phyloP scores from a whole-genome alignment of 306 rosid genomes.

The Quercus bicolor region DNA sequence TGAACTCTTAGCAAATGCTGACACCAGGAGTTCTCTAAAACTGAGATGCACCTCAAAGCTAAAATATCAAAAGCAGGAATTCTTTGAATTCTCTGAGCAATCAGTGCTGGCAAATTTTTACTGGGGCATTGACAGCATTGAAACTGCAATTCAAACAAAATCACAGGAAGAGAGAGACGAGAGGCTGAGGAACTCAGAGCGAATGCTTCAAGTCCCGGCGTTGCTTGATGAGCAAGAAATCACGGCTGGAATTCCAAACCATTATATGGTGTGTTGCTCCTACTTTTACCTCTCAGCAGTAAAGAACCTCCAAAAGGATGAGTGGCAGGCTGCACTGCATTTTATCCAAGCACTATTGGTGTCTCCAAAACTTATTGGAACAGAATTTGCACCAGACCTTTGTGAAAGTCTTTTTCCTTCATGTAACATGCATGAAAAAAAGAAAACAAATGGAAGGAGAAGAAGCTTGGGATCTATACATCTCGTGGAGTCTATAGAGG shows the following conservation, averaged over 20 bases:
- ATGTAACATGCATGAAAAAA: conserved; percentile 9
- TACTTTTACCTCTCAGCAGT: conserved; percentile 68
- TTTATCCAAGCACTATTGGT: conserved; percentile 75
- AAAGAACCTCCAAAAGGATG: conserved; percentile 59
- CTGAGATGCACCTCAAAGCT: conserved; percentile 48
- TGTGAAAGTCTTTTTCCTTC: conserved; percentile 44
- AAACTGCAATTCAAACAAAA: conserved; percentile 46
- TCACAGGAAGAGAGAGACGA: conserved; percentile 34
- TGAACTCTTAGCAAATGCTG: conserved; percentile 39
- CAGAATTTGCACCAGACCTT: conserved; percentile 54
- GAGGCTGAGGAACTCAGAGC: conserved; percentile 52
- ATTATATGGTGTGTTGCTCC: conserved; percentile 61
- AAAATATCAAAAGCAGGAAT: conserved; percentile 47
- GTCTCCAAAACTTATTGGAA: conserved; percentile 51
- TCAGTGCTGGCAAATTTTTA: conserved; percentile 66
- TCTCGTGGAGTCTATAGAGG: conserved; percentile 12
- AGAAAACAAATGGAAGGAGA: conserved; percentile 11
- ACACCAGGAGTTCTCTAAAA: conserved; percentile 39
- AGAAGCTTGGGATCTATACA: conserved; percentile 25
- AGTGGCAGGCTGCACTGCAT: conserved; percentile 80
- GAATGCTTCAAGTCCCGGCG: conserved; percentile 81
- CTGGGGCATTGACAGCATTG: conserved; percentile 63
- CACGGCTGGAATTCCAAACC: conserved; percentile 57
- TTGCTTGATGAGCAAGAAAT: conserved; percentile 61
- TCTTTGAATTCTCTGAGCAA: conserved; percentile 65